Evolutionary conservation across 2,329 filamentous ascomycete species (phyloP), one percentile per base, ranked within the genome.

Genomic region (Talaromyces sp.): DNA sequence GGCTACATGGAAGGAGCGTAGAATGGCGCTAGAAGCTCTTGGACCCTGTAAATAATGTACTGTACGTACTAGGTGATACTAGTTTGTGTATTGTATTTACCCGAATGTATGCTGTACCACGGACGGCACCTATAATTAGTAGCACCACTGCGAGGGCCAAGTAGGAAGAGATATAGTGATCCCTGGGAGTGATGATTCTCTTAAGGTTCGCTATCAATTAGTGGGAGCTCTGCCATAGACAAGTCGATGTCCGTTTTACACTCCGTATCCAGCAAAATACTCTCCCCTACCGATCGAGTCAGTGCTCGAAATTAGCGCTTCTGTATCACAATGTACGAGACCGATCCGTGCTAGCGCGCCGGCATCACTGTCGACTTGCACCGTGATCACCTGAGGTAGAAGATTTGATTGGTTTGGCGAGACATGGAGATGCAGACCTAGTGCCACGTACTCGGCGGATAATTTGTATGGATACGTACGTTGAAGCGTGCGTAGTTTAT

Each of bases 1-100:
- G 62, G 31, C 63, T 62, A 60, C 62, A 54, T 65, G n/a, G 64
- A 65, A 65, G 39, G 52, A 39, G 43, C 43, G 24, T 65, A 33
- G 64, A 65, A 65, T 11, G 33, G 27, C 64, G 60, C 64, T 65
- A 65, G 64, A 65, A 65, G 43, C 19, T 16, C 47, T 47, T 57
- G 48, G 50, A 16, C 47, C 50, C 33, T 39, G 47, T 37, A 33
- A 31, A 31, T 31, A 50, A n/a, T 33, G 47, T 33, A 52, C n/a
- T 52, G 16, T 31, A 31, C 9, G 48, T n/a, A 22, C 5, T 41
- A 41, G 39, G 13, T 1, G 11, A 11, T 3, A 52, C 27, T 52
- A 52, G 48, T 31, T 14, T 19, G 22, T 27, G 52, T 56, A 39
- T 14, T 22, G 33, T 37, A 16, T 11, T n/a, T 35, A 19, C n/a